A percentile compares a stretch with the other conserved stretches of the same genome.
Evolutionary conservation across 2,329 filamentous ascomycete species (phyloP).

Genomic region (Arachnomyces sp.): DNA sequence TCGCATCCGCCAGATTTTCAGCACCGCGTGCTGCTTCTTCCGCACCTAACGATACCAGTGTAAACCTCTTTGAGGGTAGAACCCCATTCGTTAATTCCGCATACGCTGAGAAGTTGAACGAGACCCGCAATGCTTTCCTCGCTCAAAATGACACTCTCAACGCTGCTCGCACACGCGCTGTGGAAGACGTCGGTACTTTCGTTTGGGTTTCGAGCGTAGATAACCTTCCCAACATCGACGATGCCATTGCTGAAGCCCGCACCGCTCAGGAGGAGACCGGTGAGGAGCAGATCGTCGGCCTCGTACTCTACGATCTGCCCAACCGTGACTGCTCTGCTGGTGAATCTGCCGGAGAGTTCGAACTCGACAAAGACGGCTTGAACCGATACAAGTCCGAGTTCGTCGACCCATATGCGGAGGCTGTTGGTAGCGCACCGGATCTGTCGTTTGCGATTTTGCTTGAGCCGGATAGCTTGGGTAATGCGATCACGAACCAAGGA

Average conservation of each 20-base stretch:
- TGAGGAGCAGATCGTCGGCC: conserved; percentile 34
- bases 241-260: conserved; percentile 34
- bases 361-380: conserved; percentile 28
- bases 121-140: conserved; percentile 32
- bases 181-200: conserved; percentile 38
- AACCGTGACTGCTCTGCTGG: conserved; percentile 42
- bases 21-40: background rate
- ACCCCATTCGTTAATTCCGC: conserved; percentile 42
- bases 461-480: conserved; percentile 41
- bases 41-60: conserved; percentile 2
- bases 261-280: conserved; percentile 27
- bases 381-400: conserved; percentile 32
- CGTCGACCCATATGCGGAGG: conserved; percentile 33
- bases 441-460: conserved; percentile 38
- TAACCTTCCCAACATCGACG: conserved; percentile 32
- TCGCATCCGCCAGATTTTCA: background rate
- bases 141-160: conserved; percentile 30
- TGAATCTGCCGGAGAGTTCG: conserved; percentile 37
- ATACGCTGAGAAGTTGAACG: conserved; percentile 37
- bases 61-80: conserved; percentile 43
- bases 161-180: conserved; percentile 30
- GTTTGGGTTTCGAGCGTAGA: conserved; percentile 37
- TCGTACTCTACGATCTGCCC: conserved; percentile 42
- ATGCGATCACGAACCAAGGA: conserved; percentile 35
- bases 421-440: conserved; percentile 31